Base-by-base conservation (phyloP, 148 eudicot genomes). In the Silene conica region DNA sequence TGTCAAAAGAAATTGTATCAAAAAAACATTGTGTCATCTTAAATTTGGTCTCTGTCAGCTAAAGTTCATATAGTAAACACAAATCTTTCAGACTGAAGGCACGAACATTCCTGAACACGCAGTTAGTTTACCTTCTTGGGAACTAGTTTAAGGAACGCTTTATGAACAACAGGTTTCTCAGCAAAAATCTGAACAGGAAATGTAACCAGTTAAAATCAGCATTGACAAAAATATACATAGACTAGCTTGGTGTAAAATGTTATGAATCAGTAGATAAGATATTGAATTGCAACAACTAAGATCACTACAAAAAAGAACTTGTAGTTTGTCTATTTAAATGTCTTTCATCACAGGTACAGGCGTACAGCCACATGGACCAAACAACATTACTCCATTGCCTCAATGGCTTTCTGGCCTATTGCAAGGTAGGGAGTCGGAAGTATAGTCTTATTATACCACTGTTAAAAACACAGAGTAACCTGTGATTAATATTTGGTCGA, bases 141-240 rank as follows among this genome's bases (percentile, higher is more conserved):
- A 64, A 95, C 99, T 82, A 90, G 80, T 45, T 80, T 92, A 83
- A 95, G 74, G 76, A 87, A 92, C 63, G 97, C 97, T 72, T 83
- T 89, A 81, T 93, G 97, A 76, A 95, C 99, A 21, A 96, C 99
- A 65, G 99, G 99, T 77, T 92, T 95, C 85, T 95, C 99, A 77
- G 99, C 99, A 87, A 95, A 95, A 72, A 95, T 95, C 99, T 95
- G 90, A 74, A 63, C 73, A 79, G 28, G 59, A 69, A 66, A 6
- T 1, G 48, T 18, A 34, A 67, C 69, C 78, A 21, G 74, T 54
- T 45, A 71, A 19, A 22, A 6, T 19, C 16, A 28, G 45, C 20
- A 16, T 38, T 62, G n/a, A 59, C 14, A 48, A 67, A 25, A 61
- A n/a, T 28, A 11, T 67, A 46, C 43, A 13, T 14, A 4, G 34